Percentiles rank a stretch among this genome's conserved stretches.
Evolutionary conservation across 1,139 yeast species (phyloP).

Genomic region (Blastobotrys buckinghamii): DNA sequence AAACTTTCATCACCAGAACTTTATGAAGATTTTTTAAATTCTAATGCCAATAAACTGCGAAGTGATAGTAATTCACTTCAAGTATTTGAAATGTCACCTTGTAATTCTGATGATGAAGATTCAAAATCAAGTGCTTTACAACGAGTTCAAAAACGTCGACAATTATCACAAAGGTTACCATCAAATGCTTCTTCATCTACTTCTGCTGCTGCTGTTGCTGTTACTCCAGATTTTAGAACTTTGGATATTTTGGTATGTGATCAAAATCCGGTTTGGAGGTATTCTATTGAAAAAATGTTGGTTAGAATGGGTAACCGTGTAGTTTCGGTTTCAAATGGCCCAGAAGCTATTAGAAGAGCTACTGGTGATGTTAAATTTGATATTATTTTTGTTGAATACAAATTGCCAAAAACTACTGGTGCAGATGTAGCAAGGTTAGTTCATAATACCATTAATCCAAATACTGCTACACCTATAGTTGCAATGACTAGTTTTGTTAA

Average conservation of each 20-base stretch:
- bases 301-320: conserved; percentile 76
- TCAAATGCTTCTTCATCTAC: neutral
- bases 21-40: conserved; percentile 22
- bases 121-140: conserved; percentile 43
- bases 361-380: conserved; percentile 84
- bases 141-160: conserved; percentile 55
- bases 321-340: conserved; percentile 71
- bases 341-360: conserved; percentile 74
- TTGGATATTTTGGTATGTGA: conserved; percentile 78
- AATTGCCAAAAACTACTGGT: conserved; percentile 55
- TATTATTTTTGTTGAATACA: conserved; percentile 70
- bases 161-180: conserved; percentile 40
- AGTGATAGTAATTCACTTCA: conserved; percentile 15
- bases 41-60: conserved; percentile 23
- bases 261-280: conserved; percentile 77
- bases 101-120: conserved; percentile 69
- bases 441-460: conserved; percentile 68
- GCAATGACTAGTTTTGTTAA: conserved; percentile 69
- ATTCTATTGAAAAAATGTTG: conserved; percentile 57
- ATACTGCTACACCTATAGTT: conserved; percentile 70
- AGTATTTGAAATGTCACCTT: conserved; percentile 50
- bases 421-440: conserved; percentile 75
- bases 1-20: conserved; percentile 29
- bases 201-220: too few species aligned
- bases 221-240: conserved; percentile 20